These are phyloP conservation scores for Trapa bicornis DNA, from an alignment of 345 rosid species.

Conservation along the genomic window DNA sequence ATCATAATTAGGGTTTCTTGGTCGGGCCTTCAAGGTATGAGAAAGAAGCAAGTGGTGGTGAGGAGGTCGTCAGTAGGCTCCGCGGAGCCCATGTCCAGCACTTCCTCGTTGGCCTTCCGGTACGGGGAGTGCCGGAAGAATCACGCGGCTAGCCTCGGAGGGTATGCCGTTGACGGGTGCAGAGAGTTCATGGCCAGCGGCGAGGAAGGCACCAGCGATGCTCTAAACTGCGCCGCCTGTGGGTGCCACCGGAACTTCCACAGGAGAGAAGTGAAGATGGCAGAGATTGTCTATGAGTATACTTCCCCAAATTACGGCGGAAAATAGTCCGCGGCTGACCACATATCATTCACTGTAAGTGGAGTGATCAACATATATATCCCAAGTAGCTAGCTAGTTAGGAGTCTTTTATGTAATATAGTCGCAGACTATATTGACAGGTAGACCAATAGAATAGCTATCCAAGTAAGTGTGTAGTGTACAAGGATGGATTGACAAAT, in stretches of 20 bases:
- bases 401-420: too few relatives aligned
- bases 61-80: constrained; percentile 10
- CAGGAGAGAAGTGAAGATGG: constrained; percentile 14
- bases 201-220: constrained; percentile 11
- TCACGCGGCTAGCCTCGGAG: constrained; percentile 16
- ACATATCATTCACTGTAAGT: too few relatives aligned
- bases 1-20: constrained; percentile 9
- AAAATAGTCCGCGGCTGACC: not conserved
- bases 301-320: constrained; percentile 9
- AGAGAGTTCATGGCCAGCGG: constrained; percentile 18
- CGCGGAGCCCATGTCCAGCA: not conserved
- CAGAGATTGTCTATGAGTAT: constrained; percentile 18
- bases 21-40: constrained; percentile 1
- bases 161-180: constrained; percentile 18
- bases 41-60: constrained; percentile 15
- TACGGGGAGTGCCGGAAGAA: constrained; percentile 19
- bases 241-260: constrained; percentile 20
- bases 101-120: constrained; percentile 6
- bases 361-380: too few relatives aligned
- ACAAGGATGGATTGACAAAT: too few relatives aligned
- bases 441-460: too few relatives aligned
- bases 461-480: too few relatives aligned
- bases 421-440: too few relatives aligned
- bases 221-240: constrained; percentile 16
- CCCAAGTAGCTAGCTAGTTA: too few relatives aligned